These are phyloP conservation scores for Teratosphaeria viscida DNA, from an alignment of 2,329 filamentous ascomycete genomes.

Conservation along the genomic window DNA sequence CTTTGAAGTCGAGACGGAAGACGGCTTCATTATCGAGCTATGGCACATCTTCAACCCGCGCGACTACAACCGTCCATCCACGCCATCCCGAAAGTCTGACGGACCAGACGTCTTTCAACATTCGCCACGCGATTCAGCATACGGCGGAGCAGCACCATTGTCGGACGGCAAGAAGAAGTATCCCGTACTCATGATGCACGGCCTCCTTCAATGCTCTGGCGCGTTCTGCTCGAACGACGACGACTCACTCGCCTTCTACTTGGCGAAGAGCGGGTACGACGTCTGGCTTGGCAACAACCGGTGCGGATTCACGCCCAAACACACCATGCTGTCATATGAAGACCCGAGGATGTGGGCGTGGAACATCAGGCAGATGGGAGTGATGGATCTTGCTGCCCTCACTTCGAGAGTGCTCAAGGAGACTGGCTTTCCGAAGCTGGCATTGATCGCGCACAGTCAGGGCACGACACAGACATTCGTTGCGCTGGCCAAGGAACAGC, in stretches of 20 bases:
- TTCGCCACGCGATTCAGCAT: conserved; percentile 10
- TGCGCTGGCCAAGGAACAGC: conserved; percentile 78
- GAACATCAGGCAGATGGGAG: conserved; percentile 91
- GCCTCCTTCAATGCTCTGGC: conserved; percentile 75
- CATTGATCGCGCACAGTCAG: conserved; percentile 78
- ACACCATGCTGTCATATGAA: conserved; percentile 55
- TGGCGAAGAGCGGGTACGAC: conserved; percentile 86
- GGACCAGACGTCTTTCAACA: conserved; percentile 52
- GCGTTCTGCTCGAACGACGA: conserved; percentile 88
- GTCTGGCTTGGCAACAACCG: conserved; percentile 94
- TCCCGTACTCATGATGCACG: conserved; percentile 78
- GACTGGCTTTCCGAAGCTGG: conserved; percentile 74
- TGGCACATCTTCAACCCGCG: conserved; percentile 84
- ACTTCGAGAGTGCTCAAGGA: conserved; percentile 68
- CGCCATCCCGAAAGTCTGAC: conserved; percentile 41
- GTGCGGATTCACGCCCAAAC: conserved; percentile 72
- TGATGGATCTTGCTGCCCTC: conserved; percentile 75
- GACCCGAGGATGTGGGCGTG: conserved; percentile 95
- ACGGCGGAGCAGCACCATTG: conserved; percentile 27
- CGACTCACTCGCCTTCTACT: conserved; percentile 78
- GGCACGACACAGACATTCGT: conserved; percentile 84
- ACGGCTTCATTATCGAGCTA: conserved; percentile 80
- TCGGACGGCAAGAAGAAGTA: conserved; percentile 47
- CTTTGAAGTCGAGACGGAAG: conserved; percentile 80
- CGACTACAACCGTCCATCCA: conserved; percentile 48